These are phyloP conservation scores for Oryza officinalis DNA, from an alignment of 176 grass and related monocot species.

Conservation along the genomic window DNA sequence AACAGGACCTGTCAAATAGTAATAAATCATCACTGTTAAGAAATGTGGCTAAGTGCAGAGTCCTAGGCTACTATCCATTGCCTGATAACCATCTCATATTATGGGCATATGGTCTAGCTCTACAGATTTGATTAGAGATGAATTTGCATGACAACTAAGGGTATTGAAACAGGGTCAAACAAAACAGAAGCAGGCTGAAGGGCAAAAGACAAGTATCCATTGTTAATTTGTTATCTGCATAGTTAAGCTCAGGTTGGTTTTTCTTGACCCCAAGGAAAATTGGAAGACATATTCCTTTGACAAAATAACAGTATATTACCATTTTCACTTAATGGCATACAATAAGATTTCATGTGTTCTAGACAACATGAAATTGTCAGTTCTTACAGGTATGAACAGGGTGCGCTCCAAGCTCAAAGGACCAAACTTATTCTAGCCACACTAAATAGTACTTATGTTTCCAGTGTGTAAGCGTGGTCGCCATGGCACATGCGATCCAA, in stretches of 20 bases:
- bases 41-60: background rate
- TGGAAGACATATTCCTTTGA: background rate
- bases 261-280: background rate
- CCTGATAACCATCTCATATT: background rate
- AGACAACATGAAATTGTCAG: background rate
- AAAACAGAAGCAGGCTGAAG: background rate
- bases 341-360: background rate
- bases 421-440: background rate
- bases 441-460: background rate
- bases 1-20: slow-evolving; percentile 58
- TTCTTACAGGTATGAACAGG: background rate
- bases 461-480: background rate
- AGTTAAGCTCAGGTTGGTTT: background rate
- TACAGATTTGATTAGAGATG: background rate
- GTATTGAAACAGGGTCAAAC: slow-evolving; percentile 13
- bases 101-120: background rate
- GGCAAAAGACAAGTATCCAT: background rate
- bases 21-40: slow-evolving; percentile 20
- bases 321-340: background rate
- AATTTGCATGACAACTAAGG: slow-evolving; percentile 11
- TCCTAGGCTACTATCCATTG: background rate
- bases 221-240: background rate
- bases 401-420: background rate
- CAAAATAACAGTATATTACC: background rate
- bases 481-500: background rate